A percentile compares a stretch with the other conserved stretches of the same genome.
phyloP scores from a whole-genome alignment of 257 asterid species.

The Gardenia jasminoides region DNA sequence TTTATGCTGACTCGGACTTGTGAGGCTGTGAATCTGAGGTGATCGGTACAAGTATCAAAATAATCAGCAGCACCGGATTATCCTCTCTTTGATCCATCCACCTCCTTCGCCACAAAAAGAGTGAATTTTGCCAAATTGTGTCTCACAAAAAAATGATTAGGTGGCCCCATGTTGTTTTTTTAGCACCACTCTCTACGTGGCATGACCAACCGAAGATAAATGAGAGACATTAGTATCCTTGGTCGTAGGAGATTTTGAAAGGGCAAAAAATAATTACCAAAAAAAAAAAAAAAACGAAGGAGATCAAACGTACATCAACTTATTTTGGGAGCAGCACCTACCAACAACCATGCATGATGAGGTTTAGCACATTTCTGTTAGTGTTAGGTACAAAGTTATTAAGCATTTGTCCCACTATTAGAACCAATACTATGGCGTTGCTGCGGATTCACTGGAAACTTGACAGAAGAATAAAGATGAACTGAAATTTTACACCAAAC shows the following conservation, averaged over 20 bases:
- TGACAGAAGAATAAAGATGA: no score
- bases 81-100: neutral
- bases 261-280: no score
- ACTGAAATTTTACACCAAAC: no score
- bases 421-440: no score
- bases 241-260: no score
- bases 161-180: neutral
- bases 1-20: constrained; percentile 15
- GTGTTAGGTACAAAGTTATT: no score
- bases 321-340: neutral
- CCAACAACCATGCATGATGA: neutral
- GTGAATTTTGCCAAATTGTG: neutral
- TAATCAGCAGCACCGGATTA: neutral
- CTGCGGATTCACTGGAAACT: no score
- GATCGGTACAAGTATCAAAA: neutral
- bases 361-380: no score
- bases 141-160: neutral
- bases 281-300: no score
- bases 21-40: constrained; percentile 14
- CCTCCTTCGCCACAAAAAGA: neutral
- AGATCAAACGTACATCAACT: neutral
- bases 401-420: no score
- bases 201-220: neutral
- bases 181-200: neutral
- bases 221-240: neutral